Percentiles rank a stretch among this genome's conserved stretches.
phyloP scores from a whole-genome alignment of 2,329 filamentous ascomycete genomes.

The Camptophora hylomeconis region DNA sequence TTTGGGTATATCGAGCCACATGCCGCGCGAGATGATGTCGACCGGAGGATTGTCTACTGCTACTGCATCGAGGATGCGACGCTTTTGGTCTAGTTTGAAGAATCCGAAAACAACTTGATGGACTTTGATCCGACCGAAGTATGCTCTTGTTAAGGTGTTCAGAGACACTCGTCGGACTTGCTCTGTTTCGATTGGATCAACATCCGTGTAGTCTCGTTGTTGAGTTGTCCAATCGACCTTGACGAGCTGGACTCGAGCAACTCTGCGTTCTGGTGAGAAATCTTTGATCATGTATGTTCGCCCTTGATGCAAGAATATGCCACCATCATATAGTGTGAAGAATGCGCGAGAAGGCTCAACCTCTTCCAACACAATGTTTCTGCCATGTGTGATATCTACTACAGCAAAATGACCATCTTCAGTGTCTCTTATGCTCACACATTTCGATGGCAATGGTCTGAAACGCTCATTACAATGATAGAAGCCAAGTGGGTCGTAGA shows the following conservation, averaged over 20 bases:
- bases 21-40: slow-evolving; percentile 68
- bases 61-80: slow-evolving; percentile 79
- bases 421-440: slow-evolving; percentile 78
- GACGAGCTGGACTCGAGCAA: slow-evolving; percentile 79
- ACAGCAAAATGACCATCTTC: slow-evolving; percentile 90
- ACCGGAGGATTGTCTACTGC: slow-evolving; percentile 90
- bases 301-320: slow-evolving; percentile 95
- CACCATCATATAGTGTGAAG: slow-evolving; percentile 92
- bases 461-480: slow-evolving; percentile 86
- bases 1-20: slow-evolving; percentile 90
- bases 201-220: slow-evolving; percentile 85
- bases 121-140: slow-evolving; percentile 76
- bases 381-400: slow-evolving; percentile 66
- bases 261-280: slow-evolving; percentile 63
- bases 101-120: slow-evolving; percentile 86
- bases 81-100: slow-evolving; percentile 85
- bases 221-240: slow-evolving; percentile 91
- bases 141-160: slow-evolving; percentile 54
- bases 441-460: slow-evolving; percentile 67
- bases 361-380: slow-evolving; percentile 81
- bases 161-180: slow-evolving; percentile 59
- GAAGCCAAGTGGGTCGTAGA: slow-evolving; percentile 63
- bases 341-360: slow-evolving; percentile 91
- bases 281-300: slow-evolving; percentile 83
- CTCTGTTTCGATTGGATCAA: slow-evolving; percentile 87